Evolutionary conservation across 2,329 filamentous ascomycete species (phyloP), one percentile per base, ranked within the genome.

Genomic region (Colletotrichum euphorbiae): DNA sequence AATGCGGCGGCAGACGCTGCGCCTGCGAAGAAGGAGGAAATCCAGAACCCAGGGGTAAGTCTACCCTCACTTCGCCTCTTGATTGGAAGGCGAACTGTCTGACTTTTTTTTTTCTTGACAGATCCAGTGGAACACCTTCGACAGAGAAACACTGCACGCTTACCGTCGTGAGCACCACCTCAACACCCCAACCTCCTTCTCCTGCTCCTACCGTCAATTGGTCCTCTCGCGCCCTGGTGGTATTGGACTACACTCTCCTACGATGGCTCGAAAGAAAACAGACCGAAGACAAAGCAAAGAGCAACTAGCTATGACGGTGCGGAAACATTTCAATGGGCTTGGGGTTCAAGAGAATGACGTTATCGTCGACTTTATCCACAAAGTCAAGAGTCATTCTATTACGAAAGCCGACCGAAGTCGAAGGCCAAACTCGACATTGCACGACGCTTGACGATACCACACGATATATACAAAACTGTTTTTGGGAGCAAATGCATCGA

Each of bases 241-340:
- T 77, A 89, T 94, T 72, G 92, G 91, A 38, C 81, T 87, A 68
- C 87, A 90, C 78, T 93, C 91, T 15, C 92, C 92, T 6, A 94
- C 91, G 24, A 93, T 94, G 89, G 88, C 89, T 48, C 83, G 90
- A 66, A 86, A 84, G 72, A 88, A 87, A 71, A 83, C 88, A 52
- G 84, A 89, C 74, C 82, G 90, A 59, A 85, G 91, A 62, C 89
- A 94, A 76, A 87, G 86, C 74, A 92, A 92, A 76, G 90, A 93
- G 42, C 87, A 92, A 71, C 82, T 97, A 62, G 91, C 91, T 8
- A 84, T 89, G 71, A 85, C 88, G 2, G 91, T 94, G 55, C 85
- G 92, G 71, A 94, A 93, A 77, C 92, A 96, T 79, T 96, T 96
- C 81, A 96, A 96, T 76, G 89, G 88, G 38, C 84, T 92, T 71